Conservation (phyloP, 805 yeast genomes). For the Suhomyces canberraensis region DNA sequence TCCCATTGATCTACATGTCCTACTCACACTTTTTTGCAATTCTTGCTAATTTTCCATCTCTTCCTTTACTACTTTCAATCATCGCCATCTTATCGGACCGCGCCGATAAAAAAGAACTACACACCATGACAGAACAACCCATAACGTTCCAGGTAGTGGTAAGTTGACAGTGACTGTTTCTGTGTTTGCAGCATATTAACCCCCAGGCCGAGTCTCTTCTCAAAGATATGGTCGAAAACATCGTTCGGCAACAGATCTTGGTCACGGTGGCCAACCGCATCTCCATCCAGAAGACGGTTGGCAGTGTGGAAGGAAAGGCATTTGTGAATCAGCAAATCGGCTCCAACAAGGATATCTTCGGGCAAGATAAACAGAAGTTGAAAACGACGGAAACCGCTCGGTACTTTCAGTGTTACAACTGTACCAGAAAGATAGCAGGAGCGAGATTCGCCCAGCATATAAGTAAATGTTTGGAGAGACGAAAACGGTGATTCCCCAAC, state of each 20-base stretch:
- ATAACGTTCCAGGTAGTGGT: slow-evolving; percentile 21
- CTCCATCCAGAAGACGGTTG: slow-evolving; percentile 16
- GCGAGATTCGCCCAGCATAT: slow-evolving; percentile 91
- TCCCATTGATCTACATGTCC: too few relatives aligned
- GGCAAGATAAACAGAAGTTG: slow-evolving; percentile 46
- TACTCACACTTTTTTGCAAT: too few relatives aligned
- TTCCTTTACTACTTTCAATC: too few relatives aligned
- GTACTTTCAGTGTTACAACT: slow-evolving; percentile 76
- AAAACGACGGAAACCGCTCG: slow-evolving; percentile 44
- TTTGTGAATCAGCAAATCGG: slow-evolving; percentile 10
- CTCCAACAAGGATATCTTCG: slow-evolving; percentile 43
- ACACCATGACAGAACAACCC: slow-evolving; percentile 15
- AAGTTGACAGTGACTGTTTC: too few relatives aligned
- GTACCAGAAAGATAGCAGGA: slow-evolving; percentile 85
- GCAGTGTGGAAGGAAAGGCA: slow-evolving; percentile 12
- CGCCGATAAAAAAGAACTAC: too few relatives aligned
- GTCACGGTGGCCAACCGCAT: slow-evolving; percentile 20
- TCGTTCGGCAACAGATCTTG: slow-evolving; percentile 31
- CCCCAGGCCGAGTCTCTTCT: slow-evolving; percentile 36
- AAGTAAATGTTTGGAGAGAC: slow-evolving; percentile 82
- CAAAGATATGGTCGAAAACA: slow-evolving; percentile 30
- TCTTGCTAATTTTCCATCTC: too few relatives aligned
- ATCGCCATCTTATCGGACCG: too few relatives aligned
- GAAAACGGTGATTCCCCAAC: slow-evolving; percentile 34
- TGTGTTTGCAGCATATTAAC: too few relatives aligned